Conservation (phyloP, 495 filamentous ascomycete species). For the Podospora anserina region DNA sequence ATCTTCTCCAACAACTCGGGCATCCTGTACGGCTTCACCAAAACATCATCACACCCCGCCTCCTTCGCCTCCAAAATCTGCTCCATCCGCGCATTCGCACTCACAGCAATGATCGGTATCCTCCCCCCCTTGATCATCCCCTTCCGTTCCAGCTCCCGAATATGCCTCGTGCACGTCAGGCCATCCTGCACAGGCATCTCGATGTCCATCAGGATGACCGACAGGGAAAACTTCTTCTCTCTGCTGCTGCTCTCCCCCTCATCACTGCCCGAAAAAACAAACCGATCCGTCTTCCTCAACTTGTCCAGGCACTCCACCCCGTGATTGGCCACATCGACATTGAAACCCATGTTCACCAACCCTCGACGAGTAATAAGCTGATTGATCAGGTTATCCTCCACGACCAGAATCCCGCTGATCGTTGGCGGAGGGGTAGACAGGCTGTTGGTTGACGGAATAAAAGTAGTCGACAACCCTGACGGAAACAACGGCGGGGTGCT, state of each 20-base stretch:
- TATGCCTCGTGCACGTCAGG: conserved; percentile 61
- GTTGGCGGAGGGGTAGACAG: conserved; percentile 11
- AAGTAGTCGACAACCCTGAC: neutral
- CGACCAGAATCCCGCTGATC: conserved; percentile 55
- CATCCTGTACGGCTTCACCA: conserved; percentile 48
- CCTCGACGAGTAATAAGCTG: conserved; percentile 65
- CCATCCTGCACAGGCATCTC: conserved; percentile 88
- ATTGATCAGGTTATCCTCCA: conserved; percentile 79
- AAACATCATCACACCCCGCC: conserved; percentile 55
- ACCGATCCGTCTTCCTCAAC: conserved; percentile 31
- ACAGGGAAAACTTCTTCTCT: conserved; percentile 22
- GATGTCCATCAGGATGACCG: conserved; percentile 72
- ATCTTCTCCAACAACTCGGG: conserved; percentile 47
- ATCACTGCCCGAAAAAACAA: conserved; percentile 24
- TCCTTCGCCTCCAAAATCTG: conserved; percentile 62
- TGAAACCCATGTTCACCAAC: conserved; percentile 59
- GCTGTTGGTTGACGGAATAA: neutral
- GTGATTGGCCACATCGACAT: conserved; percentile 67
- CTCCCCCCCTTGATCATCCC: conserved; percentile 50
- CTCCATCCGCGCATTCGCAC: conserved; percentile 67
- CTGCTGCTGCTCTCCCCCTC: conserved; percentile 27
- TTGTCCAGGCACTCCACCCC: conserved; percentile 70
- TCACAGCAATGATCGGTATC: conserved; percentile 73
- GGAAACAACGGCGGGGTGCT: neutral
- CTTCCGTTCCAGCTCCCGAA: conserved; percentile 58